Evolutionary conservation across 2,329 filamentous ascomycete genomes (phyloP).

Genomic region (Paraphoma chrysanthemicola): DNA sequence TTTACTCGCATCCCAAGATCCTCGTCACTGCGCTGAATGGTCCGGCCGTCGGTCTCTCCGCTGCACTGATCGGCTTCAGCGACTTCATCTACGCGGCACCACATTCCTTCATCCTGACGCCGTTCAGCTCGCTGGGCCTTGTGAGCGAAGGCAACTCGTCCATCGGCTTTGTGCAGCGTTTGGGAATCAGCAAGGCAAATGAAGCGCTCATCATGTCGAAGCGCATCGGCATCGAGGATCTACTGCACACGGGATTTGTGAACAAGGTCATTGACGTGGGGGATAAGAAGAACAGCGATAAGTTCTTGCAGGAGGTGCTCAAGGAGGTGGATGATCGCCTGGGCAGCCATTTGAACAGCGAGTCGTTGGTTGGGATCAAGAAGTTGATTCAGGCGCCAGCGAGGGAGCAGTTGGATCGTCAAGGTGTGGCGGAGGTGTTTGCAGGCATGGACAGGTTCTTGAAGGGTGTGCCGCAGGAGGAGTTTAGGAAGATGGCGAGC

Average conservation of each 20-base stretch:
- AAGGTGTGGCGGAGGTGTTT: conserved; percentile 86
- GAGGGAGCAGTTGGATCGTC: conserved; percentile 73
- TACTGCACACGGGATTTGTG: conserved; percentile 80
- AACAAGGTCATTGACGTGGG: conserved; percentile 77
- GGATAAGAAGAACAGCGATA: conserved; percentile 64
- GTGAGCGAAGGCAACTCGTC: conserved; percentile 88
- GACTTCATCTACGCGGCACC: conserved; percentile 92
- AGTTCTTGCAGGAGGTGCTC: conserved; percentile 75
- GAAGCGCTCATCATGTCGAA: conserved; percentile 93
- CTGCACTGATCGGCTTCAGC: conserved; percentile 80
- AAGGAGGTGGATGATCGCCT: conserved; percentile 81
- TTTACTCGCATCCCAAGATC: conserved; percentile 93
- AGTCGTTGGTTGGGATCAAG: conserved; percentile 85
- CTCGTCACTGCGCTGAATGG: conserved; percentile 91
- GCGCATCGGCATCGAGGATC: conserved; percentile 73
- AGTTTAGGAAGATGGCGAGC: conserved; percentile 83
- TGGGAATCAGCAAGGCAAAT: conserved; percentile 83
- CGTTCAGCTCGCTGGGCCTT: conserved; percentile 87
- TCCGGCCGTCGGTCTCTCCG: conserved; percentile 85
- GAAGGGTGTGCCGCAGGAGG: conserved; percentile 80
- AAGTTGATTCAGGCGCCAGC: conserved; percentile 78
- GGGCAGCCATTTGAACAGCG: conserved; percentile 79
- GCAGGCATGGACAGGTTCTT: conserved; percentile 82
- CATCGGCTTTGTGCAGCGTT: conserved; percentile 76
- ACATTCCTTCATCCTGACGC: conserved; percentile 84